Base-by-base conservation (phyloP, 441 rosid genomes). In the Omphalea diandra region DNA sequence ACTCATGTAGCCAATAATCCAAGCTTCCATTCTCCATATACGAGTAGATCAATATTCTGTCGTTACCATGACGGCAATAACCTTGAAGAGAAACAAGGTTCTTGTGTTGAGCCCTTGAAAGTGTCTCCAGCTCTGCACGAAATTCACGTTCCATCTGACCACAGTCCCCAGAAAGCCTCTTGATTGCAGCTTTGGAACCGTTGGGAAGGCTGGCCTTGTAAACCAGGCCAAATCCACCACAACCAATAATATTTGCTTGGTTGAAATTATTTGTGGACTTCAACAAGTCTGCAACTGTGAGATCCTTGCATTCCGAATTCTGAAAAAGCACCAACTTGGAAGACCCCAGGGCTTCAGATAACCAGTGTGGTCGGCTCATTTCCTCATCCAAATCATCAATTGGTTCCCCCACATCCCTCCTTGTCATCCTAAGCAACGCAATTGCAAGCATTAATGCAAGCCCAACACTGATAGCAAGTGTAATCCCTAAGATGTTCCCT, bases 1-100 rank as follows among this genome's bases (percentile, higher is more conserved):
- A 74, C 75, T 93, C 98, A 24, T 93, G 98, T 29, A 93, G 83
- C 98, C 98, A 93, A 58, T 88, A 93, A 72, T 93, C 98, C 81
- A 93, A 83, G 79, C 98, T 93, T 67, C 96, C 91, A 24, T 93
- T 90, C 75, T 90, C 97, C 98, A 93, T 90, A 84, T 89, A 93
- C 1, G 97, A 89, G 79, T 90, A 93, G 35, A 93, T 87, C 69
- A 93, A 81, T 27, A 93, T 67, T 67, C 91, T 66, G 62, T 87
- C 91, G 33, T 68, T 83, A 15, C 91, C 89, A 12, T 87, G 89
- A 74, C 84, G 81, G 73, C 96, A 88, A 52, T 90, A 93, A 36
- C 98, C 98, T 79, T 88, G 91, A 59, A 93, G 96, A 70, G 96
- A 86, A 73, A 93, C 98, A 17, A 91, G 96, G 75, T 93, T 89